Base-by-base conservation (phyloP, 2,329 filamentous ascomycete species). In the Dryadomyces quercus-mongolicae region DNA sequence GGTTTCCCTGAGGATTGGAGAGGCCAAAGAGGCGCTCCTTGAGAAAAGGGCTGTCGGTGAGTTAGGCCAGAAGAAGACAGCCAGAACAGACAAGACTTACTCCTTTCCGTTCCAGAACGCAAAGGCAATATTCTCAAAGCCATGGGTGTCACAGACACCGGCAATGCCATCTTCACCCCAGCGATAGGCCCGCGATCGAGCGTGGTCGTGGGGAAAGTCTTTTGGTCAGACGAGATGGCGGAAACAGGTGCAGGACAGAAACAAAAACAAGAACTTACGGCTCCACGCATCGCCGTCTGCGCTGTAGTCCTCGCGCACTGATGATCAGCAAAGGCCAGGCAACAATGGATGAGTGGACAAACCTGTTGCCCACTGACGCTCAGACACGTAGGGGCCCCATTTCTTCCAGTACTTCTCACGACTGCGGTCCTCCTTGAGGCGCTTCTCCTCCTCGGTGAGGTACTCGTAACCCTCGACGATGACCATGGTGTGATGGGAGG, bases 141-240 rank as follows among this genome's bases (percentile, higher is more conserved):
- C 90, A 66, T 97, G 92, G 16, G 88, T 89, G 67, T 96, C 91
- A 59, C 71, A 95, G 31, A 97, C 90, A 66, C 92, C 92, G 55
- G 92, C 90, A 70, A 97, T 97, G 59, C 92, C 92, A 67, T 97
- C 92, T 67, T 97, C 92, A 58, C 92, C 92, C 92, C 92, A 97
- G 64, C 92, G 82, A 68, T 91, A 97, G 58, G 89, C 82, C 69
- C 92, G 82, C 57, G 87, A 91, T 62, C 90, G 82, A 54, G 93
- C 87, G 70, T 95, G 85, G 58, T 96, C 90, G 71, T 97, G 90
- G 31, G 89, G 86, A 68, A 97, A 97, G 73, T 96, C 88, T 94
- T 62, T 21, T 16, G 20, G 45, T 51, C 42, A 53, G 52, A 13
- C 25, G 45, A 31, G 5, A n/a, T 3, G 20, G 13, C 21, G 57